Evolutionary conservation across 371 early-diverging fungal genomes (phyloP), one percentile per base, ranked within the genome.

Genomic region (Rhizomucor miehei): DNA sequence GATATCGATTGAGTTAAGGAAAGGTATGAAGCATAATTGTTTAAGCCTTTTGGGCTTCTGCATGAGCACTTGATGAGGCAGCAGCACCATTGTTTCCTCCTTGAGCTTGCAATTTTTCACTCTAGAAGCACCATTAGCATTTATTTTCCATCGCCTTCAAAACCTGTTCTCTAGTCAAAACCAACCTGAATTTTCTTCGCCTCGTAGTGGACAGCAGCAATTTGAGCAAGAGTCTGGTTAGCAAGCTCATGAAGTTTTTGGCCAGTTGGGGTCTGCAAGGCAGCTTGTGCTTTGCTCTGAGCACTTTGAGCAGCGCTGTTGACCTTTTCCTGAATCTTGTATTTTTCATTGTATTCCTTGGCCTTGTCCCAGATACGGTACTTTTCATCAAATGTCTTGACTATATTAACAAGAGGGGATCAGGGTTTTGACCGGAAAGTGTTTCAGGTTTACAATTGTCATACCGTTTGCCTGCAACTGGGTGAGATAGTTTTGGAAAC

Each of bases 191-290:
- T 80, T 34, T 67, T 73, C 40, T 76, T 73, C 36, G 86, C 84
- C 63, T 84, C 84, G 56, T 70, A 56, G 63, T 82, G 80, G 54
- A 84, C 79, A 45, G 82, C 85, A 21, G 80, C 75, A 50, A 80
- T 77, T 55, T 78, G 79, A 56, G 74, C 73, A 34, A 79, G 59
- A 51, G 84, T 76, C 41, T 76, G 76, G 16, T 51, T 52, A 51
- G 81, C 82, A 52, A 80, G 59, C 16, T 69, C 73, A 10, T 67
- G 61, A 1, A 82, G 77, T 52, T 75, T 78, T 65, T 84, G 84
- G 24, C 82, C 87, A 9, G 84, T 71, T 12, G 80, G 71, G n/a
- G 84, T 73, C 46, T 75, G 75, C 47, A 86, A 71, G 37, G 81
- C 84, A 54, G 63, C 62, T 36, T 61, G 66, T 24, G 77, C 82